Percentiles rank a stretch among this genome's conserved stretches.
Conservation (phyloP, 1,139 yeast genomes). For the Meyerozyma smithsonii region DNA sequence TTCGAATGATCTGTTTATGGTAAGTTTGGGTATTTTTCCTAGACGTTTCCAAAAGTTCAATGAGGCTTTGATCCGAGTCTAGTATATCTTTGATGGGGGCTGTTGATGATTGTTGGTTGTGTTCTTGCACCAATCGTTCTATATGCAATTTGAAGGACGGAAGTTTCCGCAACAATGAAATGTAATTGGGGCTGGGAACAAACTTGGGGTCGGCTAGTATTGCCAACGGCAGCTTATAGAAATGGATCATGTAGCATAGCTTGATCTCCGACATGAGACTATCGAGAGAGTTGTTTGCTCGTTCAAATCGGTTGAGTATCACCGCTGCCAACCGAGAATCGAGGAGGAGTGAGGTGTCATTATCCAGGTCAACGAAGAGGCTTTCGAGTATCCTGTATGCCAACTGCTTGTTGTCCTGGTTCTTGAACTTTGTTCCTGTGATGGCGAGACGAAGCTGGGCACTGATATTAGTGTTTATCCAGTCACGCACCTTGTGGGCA, state of each 20-base stretch:
- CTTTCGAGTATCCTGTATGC: conserved; percentile 36
- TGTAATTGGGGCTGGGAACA: conserved; percentile 16
- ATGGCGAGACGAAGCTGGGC: conserved; percentile 29
- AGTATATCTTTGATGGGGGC: neutral
- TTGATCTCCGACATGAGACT: conserved; percentile 50
- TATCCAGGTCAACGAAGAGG: conserved; percentile 26
- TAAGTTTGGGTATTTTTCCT: conserved; percentile 1
- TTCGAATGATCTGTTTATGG: conserved; percentile 3
- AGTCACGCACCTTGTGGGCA: conserved; percentile 35
- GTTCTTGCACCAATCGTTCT: conserved; percentile 23
- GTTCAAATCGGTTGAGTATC: conserved; percentile 32
- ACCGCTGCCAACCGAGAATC: conserved; percentile 30
- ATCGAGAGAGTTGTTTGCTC: conserved; percentile 49
- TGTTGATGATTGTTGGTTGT: conserved; percentile 4
- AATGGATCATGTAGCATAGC: conserved; percentile 64
- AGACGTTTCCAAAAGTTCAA: conserved; percentile 4
- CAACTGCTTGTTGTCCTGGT: conserved; percentile 36
- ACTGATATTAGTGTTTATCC: conserved; percentile 33
- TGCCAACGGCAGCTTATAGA: conserved; percentile 59
- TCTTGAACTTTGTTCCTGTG: conserved; percentile 39
- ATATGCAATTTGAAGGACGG: conserved; percentile 42
- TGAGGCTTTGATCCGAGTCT: neutral
- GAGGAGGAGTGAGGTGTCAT: conserved; percentile 16
- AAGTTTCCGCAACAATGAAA: conserved; percentile 36
- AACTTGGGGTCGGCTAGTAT: conserved; percentile 8